Evolutionary conservation across 2,329 filamentous ascomycete species (phyloP), one percentile per base, ranked within the genome.

Genomic region (Arthrobotrys megalospora): DNA sequence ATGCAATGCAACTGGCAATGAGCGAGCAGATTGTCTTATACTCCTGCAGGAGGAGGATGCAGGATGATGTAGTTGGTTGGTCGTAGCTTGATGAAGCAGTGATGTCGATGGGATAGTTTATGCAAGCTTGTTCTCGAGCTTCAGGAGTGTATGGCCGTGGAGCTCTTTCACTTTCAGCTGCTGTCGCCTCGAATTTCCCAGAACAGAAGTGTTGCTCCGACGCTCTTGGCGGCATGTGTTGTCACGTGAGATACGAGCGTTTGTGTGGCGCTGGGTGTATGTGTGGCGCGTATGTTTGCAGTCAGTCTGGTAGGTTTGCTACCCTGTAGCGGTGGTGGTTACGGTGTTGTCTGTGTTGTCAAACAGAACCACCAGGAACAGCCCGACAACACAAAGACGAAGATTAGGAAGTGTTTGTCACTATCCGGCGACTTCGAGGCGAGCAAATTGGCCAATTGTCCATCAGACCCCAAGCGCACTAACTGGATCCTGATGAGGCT

Each of bases 51-150:
- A 5, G 21, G 50, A 11, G 36, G 50, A 41, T 36, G 28, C 52
- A 58, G 34, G 55, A 43, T 60, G 55, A 60, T 60, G 55, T 60
- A 60, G 34, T 60, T 36, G 21, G 41, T 16, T 2, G 24, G 43
- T 7, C 2, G 43, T 4, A 52, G 48, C 10, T 52, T 28, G 21
- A 24, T 55, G 50, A 55, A 55, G 50, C 24, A 36, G 50, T 34
- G 50, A 55, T 55, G 28, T 10, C 21, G 48, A 55, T 55, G 50
- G 28, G 11, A 28, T 28, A 28, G 24, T 28, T 16, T 12, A 21
- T 32, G 16, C 19, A 28, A 32, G 48, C 19, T 19, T 12, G 7
- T 48, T 52, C 50, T n/a, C 10, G 50, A 55, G 50, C 7, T 55
- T 55, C 8, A 3, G 10, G 24, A 6, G n/a, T 12, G n/a, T 16